phyloP scores from a whole-genome alignment of 176 grass and related monocot species.

The Puccinellia tenuiflora region DNA sequence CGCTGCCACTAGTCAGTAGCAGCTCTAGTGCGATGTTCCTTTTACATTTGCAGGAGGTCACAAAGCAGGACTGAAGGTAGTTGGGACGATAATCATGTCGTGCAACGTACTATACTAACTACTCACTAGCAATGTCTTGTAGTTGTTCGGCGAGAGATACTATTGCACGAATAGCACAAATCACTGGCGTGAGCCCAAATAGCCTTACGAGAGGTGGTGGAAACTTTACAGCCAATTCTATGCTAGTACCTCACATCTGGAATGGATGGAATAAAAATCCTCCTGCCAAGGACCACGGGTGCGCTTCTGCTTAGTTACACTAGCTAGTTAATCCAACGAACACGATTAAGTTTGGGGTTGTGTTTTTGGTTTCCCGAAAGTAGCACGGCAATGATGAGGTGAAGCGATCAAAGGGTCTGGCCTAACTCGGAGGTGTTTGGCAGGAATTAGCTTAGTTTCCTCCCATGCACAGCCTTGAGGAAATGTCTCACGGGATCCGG shows the following conservation, averaged over 20 bases:
- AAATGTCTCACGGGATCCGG: not conserved
- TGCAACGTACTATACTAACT: too few relatives aligned
- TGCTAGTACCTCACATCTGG: not conserved
- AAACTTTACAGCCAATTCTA: constrained; percentile 21
- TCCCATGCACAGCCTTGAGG: not conserved
- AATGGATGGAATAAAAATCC: constrained; percentile 13
- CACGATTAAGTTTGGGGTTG: not conserved
- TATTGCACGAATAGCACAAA: not conserved
- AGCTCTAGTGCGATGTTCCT: not conserved
- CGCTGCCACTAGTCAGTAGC: not conserved
- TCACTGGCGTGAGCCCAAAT: not conserved
- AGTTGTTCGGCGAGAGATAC: not conserved
- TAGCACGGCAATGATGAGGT: not conserved
- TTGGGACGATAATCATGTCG: not conserved
- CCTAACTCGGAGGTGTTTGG: constrained; percentile 18
- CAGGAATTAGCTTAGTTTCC: not conserved
- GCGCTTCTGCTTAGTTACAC: not conserved
- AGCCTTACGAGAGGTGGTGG: not conserved
- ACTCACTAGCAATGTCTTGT: too few relatives aligned
- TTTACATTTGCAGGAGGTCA: not conserved
- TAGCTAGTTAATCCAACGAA: not conserved
- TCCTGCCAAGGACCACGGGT: not conserved
- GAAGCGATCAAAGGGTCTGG: not conserved
- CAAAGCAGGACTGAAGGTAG: not conserved
- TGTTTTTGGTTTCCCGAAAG: constrained; percentile 1